A percentile compares a stretch with the other conserved stretches of the same genome.
phyloP scores from a whole-genome alignment of 495 filamentous ascomycete genomes.

The Penicillium longicatenatum region DNA sequence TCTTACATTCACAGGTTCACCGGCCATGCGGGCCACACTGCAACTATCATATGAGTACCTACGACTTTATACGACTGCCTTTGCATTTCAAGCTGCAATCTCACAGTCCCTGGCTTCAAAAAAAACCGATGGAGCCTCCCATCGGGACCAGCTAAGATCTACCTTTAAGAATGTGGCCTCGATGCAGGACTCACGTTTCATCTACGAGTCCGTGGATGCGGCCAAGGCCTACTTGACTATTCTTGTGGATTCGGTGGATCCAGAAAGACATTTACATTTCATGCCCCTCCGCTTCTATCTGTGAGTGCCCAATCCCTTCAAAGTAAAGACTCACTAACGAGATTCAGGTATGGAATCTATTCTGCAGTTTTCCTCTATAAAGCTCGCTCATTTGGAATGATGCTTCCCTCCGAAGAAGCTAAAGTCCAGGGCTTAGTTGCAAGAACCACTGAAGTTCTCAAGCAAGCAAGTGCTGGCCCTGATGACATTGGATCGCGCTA shows the following conservation, averaged over 20 bases:
- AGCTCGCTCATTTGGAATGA: constrained; percentile 58
- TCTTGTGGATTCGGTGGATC: constrained; percentile 56
- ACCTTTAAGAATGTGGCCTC: constrained; percentile 56
- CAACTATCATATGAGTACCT: constrained; percentile 66
- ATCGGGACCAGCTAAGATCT: constrained; percentile 44
- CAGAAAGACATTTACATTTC: constrained; percentile 56
- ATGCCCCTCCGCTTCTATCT: constrained; percentile 63
- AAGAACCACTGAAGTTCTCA: constrained; percentile 52
- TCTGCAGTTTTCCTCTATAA: constrained; percentile 60
- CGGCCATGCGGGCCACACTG: constrained; percentile 57
- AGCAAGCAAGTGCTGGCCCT: constrained; percentile 53
- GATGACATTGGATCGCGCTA: constrained; percentile 59
- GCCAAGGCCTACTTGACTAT: constrained; percentile 59
- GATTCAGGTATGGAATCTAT: constrained; percentile 50
- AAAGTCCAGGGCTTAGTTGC: constrained; percentile 54
- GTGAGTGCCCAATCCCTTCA: constrained; percentile 26
- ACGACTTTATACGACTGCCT: constrained; percentile 65
- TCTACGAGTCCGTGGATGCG: constrained; percentile 64
- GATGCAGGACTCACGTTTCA: constrained; percentile 62
- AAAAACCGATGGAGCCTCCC: constrained; percentile 37
- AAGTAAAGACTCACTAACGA: constrained; percentile 10
- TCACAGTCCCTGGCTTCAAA: constrained; percentile 55
- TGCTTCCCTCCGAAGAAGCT: constrained; percentile 51
- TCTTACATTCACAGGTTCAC: constrained; percentile 48
- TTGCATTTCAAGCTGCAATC: constrained; percentile 67